Evolutionary conservation across 768 basidiomycete genomes (phyloP), one percentile per base, ranked within the genome.

Genomic region (Epithele typhae): DNA sequence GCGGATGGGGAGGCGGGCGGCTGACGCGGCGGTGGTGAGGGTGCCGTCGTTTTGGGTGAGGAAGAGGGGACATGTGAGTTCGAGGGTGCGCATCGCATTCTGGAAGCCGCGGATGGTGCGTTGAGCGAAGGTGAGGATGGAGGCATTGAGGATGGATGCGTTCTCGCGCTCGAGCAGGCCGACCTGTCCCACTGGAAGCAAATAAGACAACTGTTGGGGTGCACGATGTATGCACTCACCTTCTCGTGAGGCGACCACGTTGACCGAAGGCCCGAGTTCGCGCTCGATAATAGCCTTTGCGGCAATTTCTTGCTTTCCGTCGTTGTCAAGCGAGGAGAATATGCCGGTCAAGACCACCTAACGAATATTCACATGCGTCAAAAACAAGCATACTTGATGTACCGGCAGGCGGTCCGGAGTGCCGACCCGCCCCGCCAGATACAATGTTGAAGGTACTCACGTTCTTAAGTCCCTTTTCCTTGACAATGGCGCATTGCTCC

Each of bases 121-220:
- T 40, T 70, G 72, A 0, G 83, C 82, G 59, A 79, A 84, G 24
- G 69, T 62, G 27, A 80, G 69, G 54, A 84, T 74, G 2, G 82
- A 77, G 1, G 81, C 81, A 52, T 84, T 85, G 49, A 84, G 69
- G 49, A 85, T 83, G 12, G 79, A 63, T 0, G 84, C 83, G 45
- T 85, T 84, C 58, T 84, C 83, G 36, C 83, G 72, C 52, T 82
- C 79, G 14, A 83, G 62, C 41, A 84, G 68, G 25, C 79, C 79
- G 19, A 81, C 68, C 56, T 77, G 75, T 7, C 74, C 80, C 34
- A 81, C 79, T 75, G 30, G 11, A 38, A 12, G 18, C 24, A 15
- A 37, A 11, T 4, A 40, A 25, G 15, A 3, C 7, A 36, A 18
- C 22, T 22, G n/a, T 30, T 27, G 21, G 12, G 34, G 14, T 11